Conservation (phyloP, 2,329 filamentous ascomycete genomes). For the Aureobasidium mangrovei region DNA sequence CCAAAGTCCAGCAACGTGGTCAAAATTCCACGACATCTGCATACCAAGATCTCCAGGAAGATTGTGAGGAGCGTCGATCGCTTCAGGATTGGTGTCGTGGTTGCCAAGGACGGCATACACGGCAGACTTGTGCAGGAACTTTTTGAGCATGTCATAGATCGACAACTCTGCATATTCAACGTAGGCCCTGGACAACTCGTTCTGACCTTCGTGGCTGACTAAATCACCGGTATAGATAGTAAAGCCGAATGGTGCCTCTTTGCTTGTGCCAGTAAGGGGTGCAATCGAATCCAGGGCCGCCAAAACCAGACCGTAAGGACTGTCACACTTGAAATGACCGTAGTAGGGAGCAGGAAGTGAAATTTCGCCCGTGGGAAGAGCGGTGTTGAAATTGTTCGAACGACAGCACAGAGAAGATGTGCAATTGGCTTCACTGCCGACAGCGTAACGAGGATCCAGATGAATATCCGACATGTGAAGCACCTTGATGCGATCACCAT, state of each 20-base stretch:
- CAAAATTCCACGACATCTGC: constrained; percentile 50
- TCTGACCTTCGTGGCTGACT: constrained; percentile 46
- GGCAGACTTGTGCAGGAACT: constrained; percentile 44
- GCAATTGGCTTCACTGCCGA: constrained; percentile 47
- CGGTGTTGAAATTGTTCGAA: constrained; percentile 32
- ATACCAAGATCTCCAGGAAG: constrained; percentile 45
- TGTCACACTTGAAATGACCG: constrained; percentile 49
- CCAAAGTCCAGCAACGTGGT: constrained; percentile 48
- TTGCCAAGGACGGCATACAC: constrained; percentile 51
- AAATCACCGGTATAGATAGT: constrained; percentile 51
- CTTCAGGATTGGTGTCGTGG: constrained; percentile 48
- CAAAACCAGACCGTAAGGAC: constrained; percentile 49
- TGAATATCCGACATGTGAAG: constrained; percentile 44
- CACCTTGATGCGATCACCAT: constrained; percentile 47
- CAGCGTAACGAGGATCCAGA: constrained; percentile 46
- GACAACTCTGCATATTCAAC: constrained; percentile 46
- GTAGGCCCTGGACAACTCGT: constrained; percentile 43
- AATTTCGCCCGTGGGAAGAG: constrained; percentile 27
- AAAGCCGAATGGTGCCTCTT: constrained; percentile 40
- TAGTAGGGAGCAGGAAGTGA: constrained; percentile 44
- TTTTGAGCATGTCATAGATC: constrained; percentile 47
- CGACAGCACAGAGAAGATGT: constrained; percentile 45
- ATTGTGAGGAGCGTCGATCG: constrained; percentile 44
- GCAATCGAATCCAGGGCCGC: constrained; percentile 48
- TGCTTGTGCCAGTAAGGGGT: constrained; percentile 47